phyloP scores from a whole-genome alignment of 257 asterid genomes.

The Solanum bukasovii region DNA sequence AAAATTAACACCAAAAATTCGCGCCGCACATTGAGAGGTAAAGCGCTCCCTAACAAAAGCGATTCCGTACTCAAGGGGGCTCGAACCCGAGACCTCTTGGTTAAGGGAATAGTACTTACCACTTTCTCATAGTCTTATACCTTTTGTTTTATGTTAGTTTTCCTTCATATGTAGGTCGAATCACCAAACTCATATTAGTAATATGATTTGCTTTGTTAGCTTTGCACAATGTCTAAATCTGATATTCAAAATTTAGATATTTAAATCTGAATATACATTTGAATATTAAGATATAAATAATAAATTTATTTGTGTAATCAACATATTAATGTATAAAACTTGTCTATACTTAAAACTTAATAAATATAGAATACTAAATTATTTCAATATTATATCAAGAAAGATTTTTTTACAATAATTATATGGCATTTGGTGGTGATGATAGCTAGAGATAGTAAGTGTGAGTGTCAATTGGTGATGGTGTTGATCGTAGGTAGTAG shows the following conservation, averaged over 20 bases:
- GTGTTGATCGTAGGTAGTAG: not conserved
- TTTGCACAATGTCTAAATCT: not conserved
- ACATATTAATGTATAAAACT: not conserved
- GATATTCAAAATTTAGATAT: no score
- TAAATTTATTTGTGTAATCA: not conserved
- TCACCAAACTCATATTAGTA: not conserved
- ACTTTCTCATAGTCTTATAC: not conserved
- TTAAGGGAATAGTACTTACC: no score
- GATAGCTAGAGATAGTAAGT: not conserved
- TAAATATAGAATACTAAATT: not conserved
- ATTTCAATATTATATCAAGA: not conserved
- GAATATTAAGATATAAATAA: no score
- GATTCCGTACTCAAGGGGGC: no score
- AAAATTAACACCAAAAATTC: no score
- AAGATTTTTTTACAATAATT: not conserved
- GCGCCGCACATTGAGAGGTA: no score
- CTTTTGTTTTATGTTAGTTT: not conserved
- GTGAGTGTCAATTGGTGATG: not conserved
- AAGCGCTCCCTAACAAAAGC: no score
- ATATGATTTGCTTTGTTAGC: not conserved
- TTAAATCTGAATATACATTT: not conserved
- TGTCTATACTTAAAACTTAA: not conserved
- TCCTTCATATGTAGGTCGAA: not conserved
- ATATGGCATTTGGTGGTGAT: not conserved
- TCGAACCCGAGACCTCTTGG: no score